These are phyloP conservation scores for Alternaria novae-zelandiae DNA, from an alignment of 2,329 filamentous ascomycete species.

Conservation along the genomic window DNA sequence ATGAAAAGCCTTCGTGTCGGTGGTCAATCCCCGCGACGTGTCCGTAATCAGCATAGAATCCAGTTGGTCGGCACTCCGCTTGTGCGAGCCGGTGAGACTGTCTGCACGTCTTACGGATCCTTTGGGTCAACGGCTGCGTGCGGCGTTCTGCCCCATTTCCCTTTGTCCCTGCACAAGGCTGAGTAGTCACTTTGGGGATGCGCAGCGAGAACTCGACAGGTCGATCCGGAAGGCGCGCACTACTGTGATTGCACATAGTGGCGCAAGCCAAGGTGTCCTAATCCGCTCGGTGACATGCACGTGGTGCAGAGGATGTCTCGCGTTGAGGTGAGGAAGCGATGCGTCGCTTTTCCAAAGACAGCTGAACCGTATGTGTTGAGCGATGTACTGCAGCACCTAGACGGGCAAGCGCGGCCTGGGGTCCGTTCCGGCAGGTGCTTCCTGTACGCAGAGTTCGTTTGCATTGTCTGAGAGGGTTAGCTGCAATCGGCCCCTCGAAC, in stretches of 20 bases:
- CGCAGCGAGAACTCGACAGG: background rate
- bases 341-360: constrained; percentile 1
- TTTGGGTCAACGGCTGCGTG: constrained; percentile 26
- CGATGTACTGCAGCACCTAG: constrained; percentile 9
- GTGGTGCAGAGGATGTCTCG: constrained; percentile 18
- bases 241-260: constrained; percentile 8
- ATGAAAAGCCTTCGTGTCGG: background rate
- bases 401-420: constrained; percentile 4
- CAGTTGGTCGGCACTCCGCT: constrained; percentile 20
- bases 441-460: constrained; percentile 13
- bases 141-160: constrained; percentile 19
- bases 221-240: background rate
- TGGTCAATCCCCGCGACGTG: background rate
- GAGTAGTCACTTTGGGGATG: background rate
- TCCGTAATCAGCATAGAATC: constrained; percentile 7
- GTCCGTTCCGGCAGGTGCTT: constrained; percentile 13
- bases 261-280: constrained; percentile 14
- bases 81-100: constrained; percentile 36
- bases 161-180: constrained; percentile 20
- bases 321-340: constrained; percentile 6
- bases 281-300: constrained; percentile 11
- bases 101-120: constrained; percentile 22
- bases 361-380: constrained; percentile 8
- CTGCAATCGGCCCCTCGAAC: constrained; percentile 19
- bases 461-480: constrained; percentile 17